These are phyloP conservation scores for Chaetothyriales sp. DNA, from an alignment of 2,329 filamentous ascomycete species.

Conservation along the genomic window DNA sequence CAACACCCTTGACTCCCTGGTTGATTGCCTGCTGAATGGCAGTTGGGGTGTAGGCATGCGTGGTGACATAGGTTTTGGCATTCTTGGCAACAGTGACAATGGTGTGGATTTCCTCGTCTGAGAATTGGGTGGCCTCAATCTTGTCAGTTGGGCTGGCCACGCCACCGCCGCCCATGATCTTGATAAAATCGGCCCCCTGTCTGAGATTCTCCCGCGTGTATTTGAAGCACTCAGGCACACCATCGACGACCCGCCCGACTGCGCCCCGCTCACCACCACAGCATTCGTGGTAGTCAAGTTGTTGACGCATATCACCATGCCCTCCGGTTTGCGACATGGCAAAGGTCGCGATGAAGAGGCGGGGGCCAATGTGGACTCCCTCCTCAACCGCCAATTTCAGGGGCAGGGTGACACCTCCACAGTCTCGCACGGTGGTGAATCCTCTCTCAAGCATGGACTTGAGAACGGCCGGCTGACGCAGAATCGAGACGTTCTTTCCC, in stretches of 20 bases:
- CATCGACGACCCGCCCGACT: constrained; percentile 36
- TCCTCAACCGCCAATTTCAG: constrained; percentile 43
- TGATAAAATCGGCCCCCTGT: constrained; percentile 44
- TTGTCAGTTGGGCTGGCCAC: constrained; percentile 42
- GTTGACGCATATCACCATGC: constrained; percentile 36
- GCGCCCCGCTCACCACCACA: constrained; percentile 27
- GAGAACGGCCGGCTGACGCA: constrained; percentile 35
- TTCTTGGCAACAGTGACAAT: constrained; percentile 37
- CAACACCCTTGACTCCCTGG: constrained; percentile 41
- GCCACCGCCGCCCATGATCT: constrained; percentile 46
- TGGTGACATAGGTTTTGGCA: constrained; percentile 39
- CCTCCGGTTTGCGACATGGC: constrained; percentile 45
- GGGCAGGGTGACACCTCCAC: constrained; percentile 40
- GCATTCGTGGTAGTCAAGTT: constrained; percentile 30
- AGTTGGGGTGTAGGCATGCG: constrained; percentile 42
- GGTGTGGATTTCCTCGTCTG: constrained; percentile 39
- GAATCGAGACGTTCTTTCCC: constrained; percentile 21
- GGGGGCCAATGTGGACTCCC: constrained; percentile 39
- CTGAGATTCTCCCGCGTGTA: constrained; percentile 40
- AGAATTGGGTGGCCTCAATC: constrained; percentile 42
- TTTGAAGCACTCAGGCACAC: constrained; percentile 39
- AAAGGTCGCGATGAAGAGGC: constrained; percentile 40
- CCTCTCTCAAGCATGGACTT: constrained; percentile 39
- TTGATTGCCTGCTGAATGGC: constrained; percentile 41
- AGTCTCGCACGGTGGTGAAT: constrained; percentile 45